Percentiles rank a stretch among this genome's conserved stretches.
Conservation (phyloP, 2,329 filamentous ascomycete species). For the Penicillium sp. region DNA sequence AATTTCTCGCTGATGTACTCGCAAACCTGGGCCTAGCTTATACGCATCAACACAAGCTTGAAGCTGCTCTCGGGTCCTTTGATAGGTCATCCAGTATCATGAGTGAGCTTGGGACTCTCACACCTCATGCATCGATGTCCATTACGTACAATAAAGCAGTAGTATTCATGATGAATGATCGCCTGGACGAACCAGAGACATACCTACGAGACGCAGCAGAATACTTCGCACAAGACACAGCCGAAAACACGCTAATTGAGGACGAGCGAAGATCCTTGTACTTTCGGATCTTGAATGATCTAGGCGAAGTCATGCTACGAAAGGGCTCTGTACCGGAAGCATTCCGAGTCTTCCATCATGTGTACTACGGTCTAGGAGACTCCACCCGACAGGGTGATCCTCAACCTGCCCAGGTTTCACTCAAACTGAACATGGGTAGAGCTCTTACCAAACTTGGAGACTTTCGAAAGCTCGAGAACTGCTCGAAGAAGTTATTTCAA, state of each 20-base stretch:
- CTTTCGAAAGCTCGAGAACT: background rate
- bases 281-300: conserved; percentile 5
- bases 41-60: conserved; percentile 3
- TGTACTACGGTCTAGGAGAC: background rate
- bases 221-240: background rate
- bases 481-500: background rate
- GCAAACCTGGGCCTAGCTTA: conserved; percentile 5
- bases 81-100: background rate
- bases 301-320: conserved; percentile 8
- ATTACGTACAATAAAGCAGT: conserved; percentile 8
- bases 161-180: background rate
- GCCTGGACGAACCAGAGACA: background rate
- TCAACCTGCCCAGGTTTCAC: background rate
- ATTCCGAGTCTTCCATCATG: background rate
- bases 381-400: background rate
- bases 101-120: conserved; percentile 1
- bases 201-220: background rate
- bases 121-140: background rate
- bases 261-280: background rate
- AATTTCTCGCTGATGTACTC: conserved; percentile 4
- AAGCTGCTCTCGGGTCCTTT: conserved; percentile 5
- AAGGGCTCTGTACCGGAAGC: background rate
- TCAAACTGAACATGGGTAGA: conserved; percentile 6
- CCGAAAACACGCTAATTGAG: background rate
- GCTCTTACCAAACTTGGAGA: conserved; percentile 1